A percentile compares a stretch with the other conserved stretches of the same genome.
Conservation (phyloP, 179 eudicot genomes). For the Gypsophila paniculata region DNA sequence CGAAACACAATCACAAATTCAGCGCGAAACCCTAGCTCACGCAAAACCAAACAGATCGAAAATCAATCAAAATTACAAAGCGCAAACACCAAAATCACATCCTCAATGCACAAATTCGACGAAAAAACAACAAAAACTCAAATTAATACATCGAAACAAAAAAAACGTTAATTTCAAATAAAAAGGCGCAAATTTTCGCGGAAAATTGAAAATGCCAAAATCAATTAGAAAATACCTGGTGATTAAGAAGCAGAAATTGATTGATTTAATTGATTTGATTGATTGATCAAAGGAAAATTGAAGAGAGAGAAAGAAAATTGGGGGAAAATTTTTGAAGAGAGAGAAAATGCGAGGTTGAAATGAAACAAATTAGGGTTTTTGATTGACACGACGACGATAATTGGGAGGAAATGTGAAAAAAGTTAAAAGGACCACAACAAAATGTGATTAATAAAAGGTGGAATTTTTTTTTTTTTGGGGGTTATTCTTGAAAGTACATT, state of each 20-base stretch:
- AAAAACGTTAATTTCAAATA: background rate
- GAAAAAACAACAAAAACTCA: background rate
- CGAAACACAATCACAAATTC: background rate
- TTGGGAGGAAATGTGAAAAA: background rate
- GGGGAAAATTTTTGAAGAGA: conserved; percentile 14
- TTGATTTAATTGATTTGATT: background rate
- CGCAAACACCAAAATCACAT: background rate
- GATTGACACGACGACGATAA: conserved; percentile 29
- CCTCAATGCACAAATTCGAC: conserved; percentile 2
- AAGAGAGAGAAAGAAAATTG: background rate
- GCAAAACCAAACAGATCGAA: conserved; percentile 1
- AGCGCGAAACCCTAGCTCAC: conserved; percentile 7
- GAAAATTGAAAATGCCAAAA: background rate
- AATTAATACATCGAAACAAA: background rate
- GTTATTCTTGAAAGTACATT: background rate
- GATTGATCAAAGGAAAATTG: conserved; percentile 8
- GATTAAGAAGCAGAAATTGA: no score
- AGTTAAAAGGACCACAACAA: conserved; percentile 3
- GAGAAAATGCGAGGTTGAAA: conserved; percentile 33
- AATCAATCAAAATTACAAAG: background rate
- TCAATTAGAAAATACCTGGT: background rate
- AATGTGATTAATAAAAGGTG: background rate
- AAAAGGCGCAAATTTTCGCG: background rate
- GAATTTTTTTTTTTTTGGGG: background rate
- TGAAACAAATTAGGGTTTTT: conserved; percentile 38